phyloP scores from a whole-genome alignment of 768 basidiomycete species.

The Termitomyces sp. region DNA sequence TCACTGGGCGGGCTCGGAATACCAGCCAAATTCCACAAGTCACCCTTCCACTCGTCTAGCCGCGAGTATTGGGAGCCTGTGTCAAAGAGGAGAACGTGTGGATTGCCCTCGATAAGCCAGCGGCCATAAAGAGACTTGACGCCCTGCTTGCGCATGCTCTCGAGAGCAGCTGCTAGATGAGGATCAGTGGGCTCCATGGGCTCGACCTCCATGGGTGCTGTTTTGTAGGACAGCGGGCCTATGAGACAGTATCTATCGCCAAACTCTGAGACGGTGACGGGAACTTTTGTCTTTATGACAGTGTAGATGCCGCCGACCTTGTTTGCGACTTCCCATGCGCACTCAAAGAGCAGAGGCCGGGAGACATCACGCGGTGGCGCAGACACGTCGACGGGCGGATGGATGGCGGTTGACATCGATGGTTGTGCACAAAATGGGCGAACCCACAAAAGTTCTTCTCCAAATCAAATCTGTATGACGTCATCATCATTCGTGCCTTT shows the following conservation, averaged over 20 bases:
- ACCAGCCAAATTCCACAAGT: constrained; percentile 97
- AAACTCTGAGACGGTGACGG: constrained; percentile 95
- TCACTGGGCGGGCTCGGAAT: constrained; percentile 97
- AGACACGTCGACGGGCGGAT: constrained; percentile 20
- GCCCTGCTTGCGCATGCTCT: constrained; percentile 83
- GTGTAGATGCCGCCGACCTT: constrained; percentile 99
- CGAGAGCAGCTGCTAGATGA: constrained; percentile 67
- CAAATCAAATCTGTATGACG: constrained; percentile 8
- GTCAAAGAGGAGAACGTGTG: constrained; percentile 93
- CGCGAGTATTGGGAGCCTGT: constrained; percentile 82
- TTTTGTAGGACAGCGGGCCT: constrained; percentile 97
- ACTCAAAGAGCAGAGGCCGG: constrained; percentile 84
- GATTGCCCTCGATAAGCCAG: constrained; percentile 98
- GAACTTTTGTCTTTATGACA: constrained; percentile 99
- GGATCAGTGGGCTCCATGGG: constrained; percentile 83
- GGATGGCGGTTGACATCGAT: constrained; percentile 20
- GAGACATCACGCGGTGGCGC: constrained; percentile 60
- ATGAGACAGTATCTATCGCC: constrained; percentile 94
- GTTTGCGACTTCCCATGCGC: constrained; percentile 98
- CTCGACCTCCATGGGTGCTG: constrained; percentile 99
- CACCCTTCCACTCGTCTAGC: constrained; percentile 98
- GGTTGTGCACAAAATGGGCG: constrained; percentile 2
- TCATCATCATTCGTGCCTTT: constrained; percentile 5
- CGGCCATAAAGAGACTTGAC: constrained; percentile 94
- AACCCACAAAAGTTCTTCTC: not conserved